Evolutionary conservation across 176 grass and related monocot species (phyloP), one percentile per base, ranked within the genome.

Genomic region (Aegilops umbellulata): DNA sequence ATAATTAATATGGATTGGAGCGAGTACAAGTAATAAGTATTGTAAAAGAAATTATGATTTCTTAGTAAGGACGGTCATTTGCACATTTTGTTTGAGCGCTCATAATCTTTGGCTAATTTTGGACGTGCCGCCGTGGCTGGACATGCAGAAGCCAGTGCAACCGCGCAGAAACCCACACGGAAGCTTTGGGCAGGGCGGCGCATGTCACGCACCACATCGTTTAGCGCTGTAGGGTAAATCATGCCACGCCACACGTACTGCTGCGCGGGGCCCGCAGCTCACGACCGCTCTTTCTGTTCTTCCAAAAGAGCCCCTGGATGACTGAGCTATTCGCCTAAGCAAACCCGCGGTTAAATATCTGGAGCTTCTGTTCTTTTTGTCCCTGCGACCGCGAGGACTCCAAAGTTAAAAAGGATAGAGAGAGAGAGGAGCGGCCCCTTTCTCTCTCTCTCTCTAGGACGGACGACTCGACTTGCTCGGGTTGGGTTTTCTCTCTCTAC

Each of bases 281-380:
- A 1, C 80, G 11, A 15, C 60, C 4, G 4, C 5, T 3, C 67
- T 3, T 13, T 36, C 6, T 4, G 32, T 34, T 88, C 39, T 90
- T 86, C 8, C 31, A 8, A 0, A 15, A 5, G 57, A 24, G 31
- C 32, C 89, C 80, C 30, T 67, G 2, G 0, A 0, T 0, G 4
- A 46, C 1, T 0, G 29, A 0, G n/a, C 7, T 64, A 74, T 62
- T 85, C 24, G 5, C n/a, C 0, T 6, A 3, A 0, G 12, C 1
- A 1, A 2, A 22, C 34, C 81, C 36, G 44, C 24, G 46, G 9
- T 76, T 8, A 67, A 74, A 78, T 51, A n/a, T 47, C 71, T 1
- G 53, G 15, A 29, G 72, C 29, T 71, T 32, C 83, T 60, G 79
- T 57, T 83, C 84, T 44, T 83, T 79, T 60, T 83, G 84, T 83